phyloP scores from a whole-genome alignment of 176 grass and related monocot species.

The Luzula sylvatica region DNA sequence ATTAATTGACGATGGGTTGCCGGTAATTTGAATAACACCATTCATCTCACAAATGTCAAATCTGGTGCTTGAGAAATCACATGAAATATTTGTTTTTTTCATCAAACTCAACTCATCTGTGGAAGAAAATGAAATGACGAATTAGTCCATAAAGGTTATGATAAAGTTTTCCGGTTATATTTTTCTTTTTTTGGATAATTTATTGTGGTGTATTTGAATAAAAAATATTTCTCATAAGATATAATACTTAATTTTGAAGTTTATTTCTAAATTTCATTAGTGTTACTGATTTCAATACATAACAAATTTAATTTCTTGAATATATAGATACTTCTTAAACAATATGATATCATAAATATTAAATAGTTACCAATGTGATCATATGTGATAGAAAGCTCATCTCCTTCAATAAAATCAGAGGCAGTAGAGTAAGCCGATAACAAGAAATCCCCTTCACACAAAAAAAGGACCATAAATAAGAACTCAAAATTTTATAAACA shows the following conservation, averaged over 20 bases:
- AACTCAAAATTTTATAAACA: background rate
- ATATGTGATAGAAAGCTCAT: constrained; percentile 5
- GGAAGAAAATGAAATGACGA: background rate
- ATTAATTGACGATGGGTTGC: constrained; percentile 15
- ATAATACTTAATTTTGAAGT: no score
- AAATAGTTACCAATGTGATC: constrained; percentile 14
- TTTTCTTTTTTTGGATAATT: background rate
- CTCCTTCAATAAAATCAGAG: background rate
- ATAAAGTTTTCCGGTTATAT: background rate
- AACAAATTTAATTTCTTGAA: background rate
- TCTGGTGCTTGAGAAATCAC: constrained; percentile 32
- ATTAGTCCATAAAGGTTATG: background rate
- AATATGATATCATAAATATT: background rate
- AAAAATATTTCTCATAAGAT: no score
- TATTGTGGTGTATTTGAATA: no score
- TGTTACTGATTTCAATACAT: no score
- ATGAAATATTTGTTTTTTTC: constrained; percentile 11
- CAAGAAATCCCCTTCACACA: constrained; percentile 12
- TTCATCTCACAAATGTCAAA: constrained; percentile 43
- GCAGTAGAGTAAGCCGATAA: background rate
- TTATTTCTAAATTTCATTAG: no score
- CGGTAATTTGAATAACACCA: constrained; percentile 28
- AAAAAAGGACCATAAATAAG: background rate
- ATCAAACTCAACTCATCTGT: constrained; percentile 15
- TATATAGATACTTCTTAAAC: background rate